phyloP scores from a whole-genome alignment of 108 stramenopile genomes.

The Thalassiosira profunda region DNA sequence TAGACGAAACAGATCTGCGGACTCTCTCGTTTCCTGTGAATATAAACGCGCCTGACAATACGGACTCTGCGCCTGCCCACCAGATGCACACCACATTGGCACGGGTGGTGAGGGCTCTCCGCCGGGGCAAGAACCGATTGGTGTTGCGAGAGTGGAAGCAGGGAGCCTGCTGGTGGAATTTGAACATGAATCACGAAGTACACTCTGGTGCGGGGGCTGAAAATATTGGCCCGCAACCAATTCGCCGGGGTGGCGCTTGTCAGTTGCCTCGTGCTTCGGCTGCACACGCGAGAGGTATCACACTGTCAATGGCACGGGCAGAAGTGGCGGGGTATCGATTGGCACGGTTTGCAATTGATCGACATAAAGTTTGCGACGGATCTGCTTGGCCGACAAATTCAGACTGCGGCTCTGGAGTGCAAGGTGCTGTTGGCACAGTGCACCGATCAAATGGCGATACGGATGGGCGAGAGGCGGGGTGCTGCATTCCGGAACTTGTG shows the following conservation, averaged over 20 bases:
- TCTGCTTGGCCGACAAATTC: not conserved
- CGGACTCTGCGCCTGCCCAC: not conserved
- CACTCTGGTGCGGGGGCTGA: constrained; percentile 7
- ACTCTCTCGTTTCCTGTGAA: constrained; percentile 15
- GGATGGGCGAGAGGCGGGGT: too few relatives aligned
- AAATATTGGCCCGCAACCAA: not conserved
- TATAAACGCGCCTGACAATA: not conserved
- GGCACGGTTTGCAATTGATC: constrained; percentile 47
- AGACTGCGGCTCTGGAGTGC: too few relatives aligned
- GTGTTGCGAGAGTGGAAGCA: constrained; percentile 76
- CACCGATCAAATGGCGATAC: too few relatives aligned
- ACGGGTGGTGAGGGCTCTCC: constrained; percentile 17
- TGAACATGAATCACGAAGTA: constrained; percentile 57
- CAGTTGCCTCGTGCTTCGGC: not conserved
- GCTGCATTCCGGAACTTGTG: constrained; percentile 36
- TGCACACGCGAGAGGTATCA: not conserved
- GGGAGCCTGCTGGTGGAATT: constrained; percentile 85
- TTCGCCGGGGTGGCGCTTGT: not conserved
- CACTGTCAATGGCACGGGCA: constrained; percentile 49
- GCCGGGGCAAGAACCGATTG: constrained; percentile 34
- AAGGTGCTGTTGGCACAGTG: too few relatives aligned
- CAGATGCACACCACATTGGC: not conserved
- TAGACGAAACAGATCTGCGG: not conserved
- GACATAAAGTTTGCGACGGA: not conserved
- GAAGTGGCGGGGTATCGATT: constrained; percentile 78